Conservation (phyloP, 257 asterid genomes). For the Solanum peruvianum region DNA sequence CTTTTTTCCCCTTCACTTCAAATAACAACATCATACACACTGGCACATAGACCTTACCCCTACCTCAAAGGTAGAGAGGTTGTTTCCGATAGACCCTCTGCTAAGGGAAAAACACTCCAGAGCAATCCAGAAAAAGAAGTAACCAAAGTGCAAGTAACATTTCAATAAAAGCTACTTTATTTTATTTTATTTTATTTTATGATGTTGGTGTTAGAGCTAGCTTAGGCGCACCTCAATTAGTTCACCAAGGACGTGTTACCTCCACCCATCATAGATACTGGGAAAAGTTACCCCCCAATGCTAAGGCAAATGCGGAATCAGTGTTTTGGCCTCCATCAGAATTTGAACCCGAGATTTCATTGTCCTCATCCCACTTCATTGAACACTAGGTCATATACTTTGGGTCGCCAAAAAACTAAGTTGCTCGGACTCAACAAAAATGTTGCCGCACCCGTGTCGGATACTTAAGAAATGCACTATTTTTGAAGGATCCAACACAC, state of each 20-base stretch:
- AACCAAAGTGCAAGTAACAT: background rate
- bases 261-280: background rate
- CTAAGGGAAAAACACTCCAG: background rate
- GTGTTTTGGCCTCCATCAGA: background rate
- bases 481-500: too few species aligned
- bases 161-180: background rate
- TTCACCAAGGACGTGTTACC: background rate
- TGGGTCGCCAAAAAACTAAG: background rate
- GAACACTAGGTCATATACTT: background rate
- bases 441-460: too few species aligned
- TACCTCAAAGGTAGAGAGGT: background rate
- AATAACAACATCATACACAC: background rate
- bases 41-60: background rate
- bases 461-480: too few species aligned
- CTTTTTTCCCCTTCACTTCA: background rate
- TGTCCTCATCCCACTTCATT: background rate
- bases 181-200: background rate
- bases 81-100: background rate
- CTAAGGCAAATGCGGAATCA: background rate
- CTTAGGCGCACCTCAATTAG: background rate
- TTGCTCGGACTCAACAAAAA: too few species aligned
- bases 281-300: background rate
- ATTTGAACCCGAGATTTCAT: background rate
- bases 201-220: background rate
- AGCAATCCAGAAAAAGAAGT: background rate